These are phyloP conservation scores for Eucalyptus sp. DNA, from an alignment of 345 rosid species.

Conservation along the genomic window DNA sequence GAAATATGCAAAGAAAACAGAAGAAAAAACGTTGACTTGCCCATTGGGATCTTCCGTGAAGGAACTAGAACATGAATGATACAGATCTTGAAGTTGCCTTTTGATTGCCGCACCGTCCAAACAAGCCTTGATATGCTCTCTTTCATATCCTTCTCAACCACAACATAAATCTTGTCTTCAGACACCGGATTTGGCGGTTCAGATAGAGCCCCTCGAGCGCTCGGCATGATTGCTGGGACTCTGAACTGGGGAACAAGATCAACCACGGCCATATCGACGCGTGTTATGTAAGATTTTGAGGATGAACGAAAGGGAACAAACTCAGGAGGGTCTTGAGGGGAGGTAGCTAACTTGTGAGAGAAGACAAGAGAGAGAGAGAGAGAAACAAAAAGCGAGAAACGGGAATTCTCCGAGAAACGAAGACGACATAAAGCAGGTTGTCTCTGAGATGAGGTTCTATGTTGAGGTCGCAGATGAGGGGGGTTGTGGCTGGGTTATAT, in stretches of 20 bases:
- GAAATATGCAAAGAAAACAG: not conserved
- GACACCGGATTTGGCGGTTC: slow-evolving; percentile 24
- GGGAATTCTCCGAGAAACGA: not conserved
- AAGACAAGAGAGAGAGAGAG: not conserved
- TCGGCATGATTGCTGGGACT: slow-evolving; percentile 17
- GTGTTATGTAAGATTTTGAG: not conserved
- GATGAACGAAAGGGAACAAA: not conserved
- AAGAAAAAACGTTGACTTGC: not conserved
- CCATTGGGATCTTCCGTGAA: not conserved
- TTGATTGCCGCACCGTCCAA: slow-evolving; percentile 66
- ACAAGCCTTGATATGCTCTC: slow-evolving; percentile 33
- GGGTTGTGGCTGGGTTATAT: not conserved
- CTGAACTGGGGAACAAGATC: slow-evolving; percentile 7
- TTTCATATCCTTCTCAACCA: slow-evolving; percentile 46
- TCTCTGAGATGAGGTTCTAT: not conserved
- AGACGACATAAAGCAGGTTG: not conserved
- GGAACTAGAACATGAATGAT: not conserved
- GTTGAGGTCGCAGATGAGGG: not conserved
- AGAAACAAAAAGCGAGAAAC: not conserved
- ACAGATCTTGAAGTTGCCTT: slow-evolving; percentile 25
- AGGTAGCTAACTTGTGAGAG: not conserved
- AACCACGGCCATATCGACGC: not conserved
- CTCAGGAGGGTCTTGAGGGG: not conserved
- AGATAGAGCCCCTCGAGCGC: slow-evolving; percentile 13
- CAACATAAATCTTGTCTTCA: slow-evolving; percentile 59